Base-by-base conservation (phyloP, 2,329 filamentous ascomycete species). In the Exophiala dermatitidis region DNA sequence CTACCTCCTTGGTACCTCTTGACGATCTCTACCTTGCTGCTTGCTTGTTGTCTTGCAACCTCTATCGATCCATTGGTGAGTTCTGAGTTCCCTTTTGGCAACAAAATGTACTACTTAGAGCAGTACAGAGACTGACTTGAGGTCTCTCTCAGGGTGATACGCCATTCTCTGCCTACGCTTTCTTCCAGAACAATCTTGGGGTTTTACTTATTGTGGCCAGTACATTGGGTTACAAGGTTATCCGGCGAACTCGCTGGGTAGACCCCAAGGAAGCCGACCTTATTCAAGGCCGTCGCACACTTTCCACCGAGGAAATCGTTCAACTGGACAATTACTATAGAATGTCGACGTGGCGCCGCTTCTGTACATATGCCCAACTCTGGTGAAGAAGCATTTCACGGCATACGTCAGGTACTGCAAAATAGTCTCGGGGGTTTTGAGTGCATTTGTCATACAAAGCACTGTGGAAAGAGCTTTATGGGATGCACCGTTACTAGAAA, bases 151-250 rank as follows among this genome's bases (percentile, higher is more conserved):
- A 28, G 40, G 55, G 57, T 28, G 54, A 41, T 36, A 33, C 46
- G 1, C 31, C 48, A 10, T 55, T 56, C 9, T 55, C 54, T 1
- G 57, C 60, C 4, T 47, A 61, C 34, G 62, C 62, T 29, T 65
- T 66, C 46, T 66, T 66, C 56, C 57, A 64, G 37, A 64, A 64
- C 43, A 65, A 58, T 28, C 54, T 66, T 26, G 64, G 64, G n/a
- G 36, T 65, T 26, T 28, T 65, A 33, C 41, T 66, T 2, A 63
- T 66, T 44, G 43, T 61, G 12, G 44, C 37, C n/a, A 59, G 58
- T 31, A 60, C 60, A 0, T 34, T 64, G n/a, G 60, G 7, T 1
- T 64, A 64, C 57, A 66, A 66, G 49, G 5, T 66, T 2, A 59
- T 65, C 33, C 57, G 59, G 28, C 43, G 57, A 8, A 66, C 62